These are phyloP conservation scores for Psilocybe cubensis DNA, from an alignment of 768 basidiomycete species.

Conservation along the genomic window DNA sequence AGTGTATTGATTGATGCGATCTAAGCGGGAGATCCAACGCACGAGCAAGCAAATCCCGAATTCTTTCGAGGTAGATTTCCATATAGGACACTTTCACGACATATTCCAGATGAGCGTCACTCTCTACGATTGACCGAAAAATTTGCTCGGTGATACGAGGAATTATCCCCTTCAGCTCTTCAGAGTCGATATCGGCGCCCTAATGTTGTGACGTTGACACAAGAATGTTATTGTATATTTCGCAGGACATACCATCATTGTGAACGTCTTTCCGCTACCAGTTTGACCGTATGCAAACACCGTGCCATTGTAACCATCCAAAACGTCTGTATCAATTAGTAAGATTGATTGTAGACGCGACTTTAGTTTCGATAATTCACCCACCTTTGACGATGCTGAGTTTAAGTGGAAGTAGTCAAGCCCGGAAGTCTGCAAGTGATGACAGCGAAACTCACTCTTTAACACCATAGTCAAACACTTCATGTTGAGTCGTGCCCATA, in stretches of 20 bases:
- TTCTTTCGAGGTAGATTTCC: slow-evolving; percentile 98
- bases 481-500: slow-evolving; percentile 86
- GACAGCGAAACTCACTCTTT: slow-evolving; percentile 73
- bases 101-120: slow-evolving; percentile 94
- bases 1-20: background rate
- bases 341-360: background rate
- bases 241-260: slow-evolving; percentile 84
- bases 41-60: slow-evolving; percentile 96
- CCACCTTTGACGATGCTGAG: slow-evolving; percentile 87
- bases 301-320: slow-evolving; percentile 98
- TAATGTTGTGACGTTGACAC: slow-evolving; percentile 33
- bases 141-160: slow-evolving; percentile 99
- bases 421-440: slow-evolving; percentile 6
- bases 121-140: slow-evolving; percentile 96
- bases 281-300: slow-evolving; percentile 90
- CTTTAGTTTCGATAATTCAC: background rate
- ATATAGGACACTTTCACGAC: slow-evolving; percentile 99
- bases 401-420: slow-evolving; percentile 23
- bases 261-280: slow-evolving; percentile 91
- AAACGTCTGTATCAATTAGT: slow-evolving; percentile 68
- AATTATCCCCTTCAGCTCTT: slow-evolving; percentile 94
- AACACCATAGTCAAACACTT: slow-evolving; percentile 98
- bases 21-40: slow-evolving; percentile 38
- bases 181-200: slow-evolving; percentile 97
- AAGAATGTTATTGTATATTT: slow-evolving; percentile 10